A percentile compares a stretch with the other conserved stretches of the same genome.
Conservation (phyloP, 106 monocot genomes). For the Vanilla planifolia region DNA sequence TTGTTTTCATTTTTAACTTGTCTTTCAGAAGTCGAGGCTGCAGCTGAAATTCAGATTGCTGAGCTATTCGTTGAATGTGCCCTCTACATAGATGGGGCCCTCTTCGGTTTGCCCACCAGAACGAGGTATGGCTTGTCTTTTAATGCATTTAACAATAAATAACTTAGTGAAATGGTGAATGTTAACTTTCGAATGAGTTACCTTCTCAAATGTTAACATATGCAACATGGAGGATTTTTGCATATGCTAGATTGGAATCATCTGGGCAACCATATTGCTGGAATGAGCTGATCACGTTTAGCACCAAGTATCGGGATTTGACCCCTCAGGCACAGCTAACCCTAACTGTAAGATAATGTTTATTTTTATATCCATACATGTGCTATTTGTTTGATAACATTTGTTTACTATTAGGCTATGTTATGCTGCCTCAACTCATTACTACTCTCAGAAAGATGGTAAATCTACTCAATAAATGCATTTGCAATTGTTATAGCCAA, state of each 20-base stretch:
- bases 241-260: constrained; percentile 64
- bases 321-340: constrained; percentile 81
- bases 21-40: constrained; percentile 17
- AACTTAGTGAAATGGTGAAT: neutral
- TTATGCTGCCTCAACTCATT: neutral
- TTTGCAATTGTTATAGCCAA: too few relatives aligned
- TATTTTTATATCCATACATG: neutral
- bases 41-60: constrained; percentile 16
- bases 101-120: constrained; percentile 60
- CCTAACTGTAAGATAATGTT: constrained; percentile 59
- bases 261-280: constrained; percentile 73
- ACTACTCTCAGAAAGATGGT: neutral
- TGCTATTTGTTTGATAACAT: neutral
- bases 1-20: neutral
- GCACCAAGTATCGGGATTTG: constrained; percentile 89
- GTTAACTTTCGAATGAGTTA: neutral
- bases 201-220: neutral
- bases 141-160: neutral
- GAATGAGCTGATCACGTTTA: constrained; percentile 83
- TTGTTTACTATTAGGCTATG: neutral
- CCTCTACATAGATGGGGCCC: constrained; percentile 73
- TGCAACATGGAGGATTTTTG: neutral
- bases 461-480: neutral
- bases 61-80: constrained; percentile 86
- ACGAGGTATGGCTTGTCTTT: constrained; percentile 38